Evolutionary conservation across 2,329 filamentous ascomycete genomes (phyloP), one percentile per base, ranked within the genome.

Genomic region (Leptographium lundbergii): DNA sequence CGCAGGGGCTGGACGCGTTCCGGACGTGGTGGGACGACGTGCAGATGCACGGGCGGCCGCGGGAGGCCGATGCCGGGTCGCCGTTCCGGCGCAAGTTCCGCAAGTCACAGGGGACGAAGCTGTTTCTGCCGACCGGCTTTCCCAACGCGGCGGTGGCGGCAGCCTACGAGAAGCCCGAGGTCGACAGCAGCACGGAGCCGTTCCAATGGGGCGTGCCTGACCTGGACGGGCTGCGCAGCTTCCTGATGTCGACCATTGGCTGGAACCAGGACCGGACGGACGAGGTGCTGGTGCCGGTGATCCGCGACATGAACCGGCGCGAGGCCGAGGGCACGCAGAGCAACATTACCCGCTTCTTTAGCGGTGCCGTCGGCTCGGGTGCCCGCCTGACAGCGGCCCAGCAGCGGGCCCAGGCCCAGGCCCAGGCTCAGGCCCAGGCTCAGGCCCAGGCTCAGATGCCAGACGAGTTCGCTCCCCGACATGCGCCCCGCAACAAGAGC

Each of bases 141-240:
- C 94, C 95, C 0, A 88, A 86, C 65, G 70, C 80, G 0, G 83
- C 86, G 1, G 91, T 99, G 14, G 85, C 85, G 60, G 81, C 88
- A 11, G 94, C 95, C 1, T 99, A 99, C 69, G 74, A 92, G 0
- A 72, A 88, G 4, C 94, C 94, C 0, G 89, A 95, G 64, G 92
- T 97, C 13, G 94, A 99, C 70, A 76, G 73, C 57, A 86, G 85
- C 64, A 79, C 87, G 0, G 86, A 94, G 65, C 74, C 78, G 0
- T 99, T 99, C 68, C 88, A 94, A 69, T 99, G 95, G 94, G 94
- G 94, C 34, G 88, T 96, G 0, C 94, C 94, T 0, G 92, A 99
- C 68, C 78, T 99, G 0, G 89, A 94, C 61, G 89, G 89, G 0
- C 74, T 99, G 62, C 77, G 95, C 7, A 77, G 80, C 29, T 99